Percentiles rank a stretch among this genome's conserved stretches.
phyloP scores from a whole-genome alignment of 305 asterid genomes.

The Rubia occidens region DNA sequence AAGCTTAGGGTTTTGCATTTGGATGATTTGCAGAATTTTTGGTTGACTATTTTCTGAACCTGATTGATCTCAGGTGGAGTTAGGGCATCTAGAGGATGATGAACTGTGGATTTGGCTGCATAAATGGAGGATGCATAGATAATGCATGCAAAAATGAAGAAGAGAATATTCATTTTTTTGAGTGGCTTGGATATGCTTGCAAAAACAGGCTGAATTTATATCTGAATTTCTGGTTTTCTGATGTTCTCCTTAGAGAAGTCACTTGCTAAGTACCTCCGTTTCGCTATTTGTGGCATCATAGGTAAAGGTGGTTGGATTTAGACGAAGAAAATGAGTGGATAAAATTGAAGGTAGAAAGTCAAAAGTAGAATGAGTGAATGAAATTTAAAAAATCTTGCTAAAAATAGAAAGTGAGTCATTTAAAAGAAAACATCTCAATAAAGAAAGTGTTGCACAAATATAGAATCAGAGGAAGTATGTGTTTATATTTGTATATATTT shows the following conservation, averaged over 20 bases:
- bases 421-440: no score
- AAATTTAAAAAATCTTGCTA: no score
- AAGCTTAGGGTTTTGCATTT: slow-evolving; percentile 26
- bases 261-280: no score
- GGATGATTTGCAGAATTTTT: slow-evolving; percentile 10
- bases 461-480: no score
- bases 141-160: slow-evolving; percentile 12
- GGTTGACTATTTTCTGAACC: slow-evolving; percentile 28
- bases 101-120: slow-evolving; percentile 11
- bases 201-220: neutral
- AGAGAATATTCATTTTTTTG: neutral
- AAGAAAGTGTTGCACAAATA: no score
- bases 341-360: no score
- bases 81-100: slow-evolving; percentile 46
- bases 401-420: no score
- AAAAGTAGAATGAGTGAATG: neutral
- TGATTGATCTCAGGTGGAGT: slow-evolving; percentile 40
- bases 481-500: no score
- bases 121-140: slow-evolving; percentile 6
- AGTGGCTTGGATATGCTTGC: neutral
- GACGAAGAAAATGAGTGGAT: no score
- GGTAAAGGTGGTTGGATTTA: neutral
- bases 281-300: no score
- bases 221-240: no score
- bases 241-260: no score